Evolutionary conservation across 164 flowering plant species (phyloP), one percentile per base, ranked within the genome.

Genomic region (Tinospora cordifolia): DNA sequence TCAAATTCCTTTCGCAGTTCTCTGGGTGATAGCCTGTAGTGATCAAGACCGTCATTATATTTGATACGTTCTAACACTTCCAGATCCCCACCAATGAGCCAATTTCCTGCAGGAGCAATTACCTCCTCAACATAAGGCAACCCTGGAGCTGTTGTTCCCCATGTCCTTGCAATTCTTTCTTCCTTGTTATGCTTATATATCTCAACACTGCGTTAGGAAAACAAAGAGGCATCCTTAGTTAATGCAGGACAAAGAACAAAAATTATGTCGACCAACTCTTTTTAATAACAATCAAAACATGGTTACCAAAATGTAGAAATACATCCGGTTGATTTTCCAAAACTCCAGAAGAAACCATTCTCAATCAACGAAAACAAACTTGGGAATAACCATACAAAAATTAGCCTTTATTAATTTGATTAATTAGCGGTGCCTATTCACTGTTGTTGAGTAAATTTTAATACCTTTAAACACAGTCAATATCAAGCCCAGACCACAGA

Each of bases 121-220:
- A 72, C 91, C 80, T 90, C 96, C 77, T 93, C 98, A 26, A 88
- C 97, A 78, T 93, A 93, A 39, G 98, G 98, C 76, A 93, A 82
- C n/a, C 98, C 94, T 25, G 88, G 88, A 49, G 96, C 90, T 63
- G 88, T 88, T 47, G 94, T 87, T 69, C 98, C 98, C 98, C 98
- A 93, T 15, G 97, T 93, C 80, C 97, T 85, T 19, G 96, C 94
- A 46, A 90, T 91, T 78, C 98, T 86, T 81, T 91, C 98, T 80
- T 93, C 98, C 81, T 93, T 93, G 84, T 90, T 82, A 71, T 93
- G 98, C 86, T 93, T 93, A 80, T 83, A 93, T 76, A 93, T 87
- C 75, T 93, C 88, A 78, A 93, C 79, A 72, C 98, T 91, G 87
- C 73, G n/a, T n/a, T n/a, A 11, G 70, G 6, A 27, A 39, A 30